phyloP scores from a whole-genome alignment of 345 rosid genomes.

The Gossypium australe region DNA sequence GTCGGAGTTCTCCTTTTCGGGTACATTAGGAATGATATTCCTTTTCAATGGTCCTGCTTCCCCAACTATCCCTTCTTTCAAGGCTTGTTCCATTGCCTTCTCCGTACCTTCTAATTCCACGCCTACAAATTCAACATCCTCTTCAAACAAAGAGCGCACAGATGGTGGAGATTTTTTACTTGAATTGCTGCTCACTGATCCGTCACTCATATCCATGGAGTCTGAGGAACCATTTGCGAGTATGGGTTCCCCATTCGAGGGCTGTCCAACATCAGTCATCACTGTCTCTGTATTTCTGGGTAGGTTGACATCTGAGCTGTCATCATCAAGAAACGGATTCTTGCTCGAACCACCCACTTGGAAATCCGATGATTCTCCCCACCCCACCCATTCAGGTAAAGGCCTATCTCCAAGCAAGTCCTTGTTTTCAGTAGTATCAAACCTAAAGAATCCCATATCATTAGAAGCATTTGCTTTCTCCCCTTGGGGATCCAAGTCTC shows the following conservation, averaged over 20 bases:
- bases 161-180: constrained; percentile 37
- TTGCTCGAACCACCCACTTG: constrained; percentile 47
- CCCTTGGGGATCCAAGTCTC: constrained; percentile 22
- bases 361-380: constrained; percentile 68
- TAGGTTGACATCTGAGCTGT: constrained; percentile 31
- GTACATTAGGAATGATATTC: constrained; percentile 38
- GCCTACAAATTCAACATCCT: constrained; percentile 95
- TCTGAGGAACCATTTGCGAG: constrained; percentile 56
- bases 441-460: constrained; percentile 45
- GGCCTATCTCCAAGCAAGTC: constrained; percentile 54
- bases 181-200: constrained; percentile 29
- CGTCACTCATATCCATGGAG: constrained; percentile 35
- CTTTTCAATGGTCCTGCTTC: constrained; percentile 90
- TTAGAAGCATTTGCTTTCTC: constrained; percentile 34
- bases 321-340: constrained; percentile 66
- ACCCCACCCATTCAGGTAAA: constrained; percentile 82
- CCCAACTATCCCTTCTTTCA: constrained; percentile 89
- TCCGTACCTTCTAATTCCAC: constrained; percentile 84
- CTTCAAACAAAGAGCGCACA: constrained; percentile 70
- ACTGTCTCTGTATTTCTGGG: constrained; percentile 29
- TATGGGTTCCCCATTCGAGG: constrained; percentile 32
- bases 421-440: constrained; percentile 50
- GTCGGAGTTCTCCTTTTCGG: constrained; percentile 50
- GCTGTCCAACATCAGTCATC: constrained; percentile 28
- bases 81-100: constrained; percentile 94